A percentile compares a stretch with the other conserved stretches of the same genome.
Conservation (phyloP, 1,284 basidiomycete genomes). For the Leccinum glutinopallens region DNA sequence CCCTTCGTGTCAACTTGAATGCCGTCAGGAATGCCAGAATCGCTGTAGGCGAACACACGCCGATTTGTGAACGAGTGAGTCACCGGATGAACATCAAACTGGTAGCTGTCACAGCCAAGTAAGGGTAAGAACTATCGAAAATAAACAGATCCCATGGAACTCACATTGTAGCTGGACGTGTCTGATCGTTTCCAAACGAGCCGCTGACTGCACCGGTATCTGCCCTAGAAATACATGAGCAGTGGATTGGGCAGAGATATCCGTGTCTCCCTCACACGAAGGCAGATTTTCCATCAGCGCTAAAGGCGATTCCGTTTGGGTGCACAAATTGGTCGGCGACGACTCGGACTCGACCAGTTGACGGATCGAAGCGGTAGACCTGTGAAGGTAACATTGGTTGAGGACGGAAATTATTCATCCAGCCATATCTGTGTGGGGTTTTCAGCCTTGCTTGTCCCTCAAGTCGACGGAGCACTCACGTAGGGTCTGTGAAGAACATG, state of each 20-base stretch:
- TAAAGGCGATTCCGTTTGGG: slow-evolving; percentile 72
- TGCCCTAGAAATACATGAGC: slow-evolving; percentile 38
- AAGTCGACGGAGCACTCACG: slow-evolving; percentile 41
- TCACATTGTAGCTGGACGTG: slow-evolving; percentile 69
- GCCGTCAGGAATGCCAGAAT: slow-evolving; percentile 73
- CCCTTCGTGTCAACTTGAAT: slow-evolving; percentile 45
- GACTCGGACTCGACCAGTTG: slow-evolving; percentile 63
- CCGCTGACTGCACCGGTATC: slow-evolving; percentile 53
- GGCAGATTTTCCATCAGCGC: slow-evolving; percentile 64
- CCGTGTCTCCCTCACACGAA: slow-evolving; percentile 56
- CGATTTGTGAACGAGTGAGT: slow-evolving; percentile 62
- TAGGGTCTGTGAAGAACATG: slow-evolving; percentile 69
- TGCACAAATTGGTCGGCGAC: slow-evolving; percentile 70
- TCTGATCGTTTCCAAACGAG: slow-evolving; percentile 56
- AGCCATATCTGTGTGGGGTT: slow-evolving; percentile 56
- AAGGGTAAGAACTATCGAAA: neutral
- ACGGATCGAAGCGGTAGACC: slow-evolving; percentile 72
- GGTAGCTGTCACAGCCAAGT: slow-evolving; percentile 49
- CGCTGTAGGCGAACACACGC: slow-evolving; percentile 71
- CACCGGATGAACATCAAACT: slow-evolving; percentile 65
- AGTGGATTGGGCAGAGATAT: slow-evolving; percentile 1
- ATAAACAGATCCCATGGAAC: slow-evolving; percentile 22
- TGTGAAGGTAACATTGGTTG: slow-evolving; percentile 66
- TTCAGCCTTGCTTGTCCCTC: slow-evolving; percentile 6
- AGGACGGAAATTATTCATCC: slow-evolving; percentile 64